Conservation (phyloP, 2,329 filamentous ascomycete species). For the Fusarium metavorans region DNA sequence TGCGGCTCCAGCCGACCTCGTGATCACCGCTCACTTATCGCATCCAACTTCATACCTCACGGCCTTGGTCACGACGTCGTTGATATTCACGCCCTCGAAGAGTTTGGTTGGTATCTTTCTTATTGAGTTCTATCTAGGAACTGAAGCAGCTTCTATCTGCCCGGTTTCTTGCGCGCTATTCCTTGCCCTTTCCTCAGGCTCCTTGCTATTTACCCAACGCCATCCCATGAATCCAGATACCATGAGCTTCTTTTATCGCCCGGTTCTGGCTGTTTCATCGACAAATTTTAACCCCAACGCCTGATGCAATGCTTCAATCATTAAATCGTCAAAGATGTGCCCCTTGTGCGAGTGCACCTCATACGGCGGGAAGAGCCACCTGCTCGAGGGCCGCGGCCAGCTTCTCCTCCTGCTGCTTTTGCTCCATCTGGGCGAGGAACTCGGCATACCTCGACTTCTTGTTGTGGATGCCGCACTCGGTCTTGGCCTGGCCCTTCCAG, state of each 20-base stretch:
- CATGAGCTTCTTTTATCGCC: slow-evolving; percentile 10
- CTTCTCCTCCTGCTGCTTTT: slow-evolving; percentile 69
- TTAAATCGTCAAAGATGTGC: slow-evolving; percentile 44
- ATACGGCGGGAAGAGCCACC: slow-evolving; percentile 44
- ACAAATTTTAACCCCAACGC: slow-evolving; percentile 40
- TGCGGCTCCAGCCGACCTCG: slow-evolving; percentile 36
- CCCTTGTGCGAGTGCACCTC: slow-evolving; percentile 38
- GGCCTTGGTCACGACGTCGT: slow-evolving; percentile 7
- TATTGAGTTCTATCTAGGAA: slow-evolving; percentile 30
- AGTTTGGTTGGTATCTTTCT: slow-evolving; percentile 20
- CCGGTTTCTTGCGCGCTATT: slow-evolving; percentile 26
- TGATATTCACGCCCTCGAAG: neutral
- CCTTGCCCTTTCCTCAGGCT: slow-evolving; percentile 14
- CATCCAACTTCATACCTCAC: slow-evolving; percentile 35
- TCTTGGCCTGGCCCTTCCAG: slow-evolving; percentile 97
- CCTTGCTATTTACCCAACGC: slow-evolving; percentile 38
- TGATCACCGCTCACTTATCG: slow-evolving; percentile 31
- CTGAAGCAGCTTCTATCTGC: slow-evolving; percentile 19
- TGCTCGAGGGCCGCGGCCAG: slow-evolving; percentile 46
- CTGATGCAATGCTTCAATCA: slow-evolving; percentile 44
- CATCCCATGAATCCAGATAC: slow-evolving; percentile 32
- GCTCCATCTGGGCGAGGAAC: slow-evolving; percentile 80
- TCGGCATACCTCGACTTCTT: slow-evolving; percentile 93
- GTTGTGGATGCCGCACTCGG: slow-evolving; percentile 99
- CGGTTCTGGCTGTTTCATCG: slow-evolving; percentile 20